These are phyloP conservation scores for Trichoderma asperellum DNA, from an alignment of 2,329 filamentous ascomycete genomes.

Conservation along the genomic window DNA sequence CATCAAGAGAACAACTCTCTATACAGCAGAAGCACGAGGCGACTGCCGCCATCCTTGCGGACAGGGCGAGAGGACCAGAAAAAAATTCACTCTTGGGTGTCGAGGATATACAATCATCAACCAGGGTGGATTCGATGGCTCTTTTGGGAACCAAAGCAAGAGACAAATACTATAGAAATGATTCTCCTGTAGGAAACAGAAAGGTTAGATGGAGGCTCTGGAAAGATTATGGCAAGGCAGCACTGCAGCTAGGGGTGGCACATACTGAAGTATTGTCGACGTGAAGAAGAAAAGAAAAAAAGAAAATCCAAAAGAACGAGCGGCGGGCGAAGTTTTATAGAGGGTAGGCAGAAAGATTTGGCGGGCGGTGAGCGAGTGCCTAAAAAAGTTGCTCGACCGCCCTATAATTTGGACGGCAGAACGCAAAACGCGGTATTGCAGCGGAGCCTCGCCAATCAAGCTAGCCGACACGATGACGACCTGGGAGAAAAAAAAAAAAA, in stretches of 20 bases:
- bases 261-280: constrained; percentile 66
- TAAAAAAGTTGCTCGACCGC: constrained; percentile 4
- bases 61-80: constrained; percentile 62
- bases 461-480: no score
- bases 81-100: constrained; percentile 82
- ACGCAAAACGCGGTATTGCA: neutral
- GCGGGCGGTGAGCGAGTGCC: constrained; percentile 21
- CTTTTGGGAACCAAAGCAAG: constrained; percentile 87
- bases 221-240: neutral
- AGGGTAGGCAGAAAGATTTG: neutral
- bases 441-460: neutral
- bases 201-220: constrained; percentile 30
- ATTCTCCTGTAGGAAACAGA: constrained; percentile 65
- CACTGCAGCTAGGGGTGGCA: constrained; percentile 41
- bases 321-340: constrained; percentile 41
- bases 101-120: constrained; percentile 90
- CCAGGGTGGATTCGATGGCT: constrained; percentile 95
- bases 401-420: constrained; percentile 28
- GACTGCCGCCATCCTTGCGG: constrained; percentile 63
- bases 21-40: constrained; percentile 58
- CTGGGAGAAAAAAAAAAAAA: neutral
- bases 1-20: constrained; percentile 80
- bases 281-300: constrained; percentile 59
- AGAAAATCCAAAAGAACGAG: constrained; percentile 44
- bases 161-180: constrained; percentile 98